Evolutionary conservation across 371 early-diverging fungal genomes (phyloP).

Genomic region (Cokeromyces recurvatus): DNA sequence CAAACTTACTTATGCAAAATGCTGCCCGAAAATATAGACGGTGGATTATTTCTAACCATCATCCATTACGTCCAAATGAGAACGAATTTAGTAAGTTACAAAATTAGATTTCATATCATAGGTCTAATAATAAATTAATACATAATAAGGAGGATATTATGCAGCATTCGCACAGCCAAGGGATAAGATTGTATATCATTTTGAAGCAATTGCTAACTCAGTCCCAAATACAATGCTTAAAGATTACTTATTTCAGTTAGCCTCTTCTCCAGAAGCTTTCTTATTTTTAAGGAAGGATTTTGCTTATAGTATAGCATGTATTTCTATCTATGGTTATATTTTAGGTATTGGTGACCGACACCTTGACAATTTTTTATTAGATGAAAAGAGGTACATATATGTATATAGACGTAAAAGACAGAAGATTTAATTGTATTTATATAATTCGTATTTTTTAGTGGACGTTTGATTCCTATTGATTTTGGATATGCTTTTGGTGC

Average conservation of each 20-base stretch:
- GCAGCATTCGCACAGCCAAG: constrained; percentile 43
- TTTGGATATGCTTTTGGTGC: constrained; percentile 78
- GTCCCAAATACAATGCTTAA: constrained; percentile 38
- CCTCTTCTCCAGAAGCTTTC: constrained; percentile 66
- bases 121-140: too few species aligned
- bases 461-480: constrained; percentile 63
- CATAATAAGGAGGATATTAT: constrained; percentile 24
- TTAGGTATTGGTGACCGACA: constrained; percentile 76
- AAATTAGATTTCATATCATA: too few species aligned
- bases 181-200: constrained; percentile 37
- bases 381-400: constrained; percentile 43
- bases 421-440: background rate
- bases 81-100: too few species aligned
- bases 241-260: constrained; percentile 45
- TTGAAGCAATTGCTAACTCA: constrained; percentile 24
- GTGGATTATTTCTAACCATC: too few species aligned
- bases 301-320: constrained; percentile 54
- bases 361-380: constrained; percentile 63
- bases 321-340: constrained; percentile 61
- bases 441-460: constrained; percentile 24
- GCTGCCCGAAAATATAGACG: background rate
- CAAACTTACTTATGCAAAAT: constrained; percentile 3
- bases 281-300: constrained; percentile 54
- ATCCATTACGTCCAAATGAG: too few species aligned
- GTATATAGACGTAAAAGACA: background rate